Base-by-base conservation (phyloP, 352 stramenopile genomes). In the Pythium brachiatum region DNA sequence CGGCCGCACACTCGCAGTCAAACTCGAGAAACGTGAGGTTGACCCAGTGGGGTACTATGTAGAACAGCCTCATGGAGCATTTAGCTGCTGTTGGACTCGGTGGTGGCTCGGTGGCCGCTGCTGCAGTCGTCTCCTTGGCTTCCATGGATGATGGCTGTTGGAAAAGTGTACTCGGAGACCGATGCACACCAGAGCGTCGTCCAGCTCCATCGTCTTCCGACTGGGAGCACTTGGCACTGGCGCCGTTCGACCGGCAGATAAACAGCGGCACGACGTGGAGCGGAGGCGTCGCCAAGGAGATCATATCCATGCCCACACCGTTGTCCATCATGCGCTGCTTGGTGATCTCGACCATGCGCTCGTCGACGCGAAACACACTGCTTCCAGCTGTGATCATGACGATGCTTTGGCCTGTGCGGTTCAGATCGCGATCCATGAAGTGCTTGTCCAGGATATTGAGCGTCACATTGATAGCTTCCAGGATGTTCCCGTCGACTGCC, bases 281-380 rank as follows among this genome's bases (percentile, higher is more conserved):
- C 23, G 97, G 97, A 6, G 97, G 97, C 20, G 97, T 87, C 7
- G 92, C 87, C 2, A 99, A 53, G 12, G 82, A 92, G 25, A 99
- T 89, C 90, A 99, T 98, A 72, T 99, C 97, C 76, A 98, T 99
- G 7, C 97, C 97, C 63, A 99, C 98, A 1, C 96, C 97, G 70
- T 98, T 98, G 80, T 99, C 97, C 95, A 99, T 99, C 96, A 99
- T 99, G 23, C 97, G 80, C 70, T 99, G 96, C 72, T 98, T 98
- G 3, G 96, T 99, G 51, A 99, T 98, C 47, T 94, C 79, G 13
- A 90, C 84, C 18, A 99, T 76, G 38, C 88, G 87, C 56, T 92
- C 89, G 48, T 97, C 83, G 0, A 98, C 96, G 44, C 98, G 88
- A 78, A 99, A 99, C n/a, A 99, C 90, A 31, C 97, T 95, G 68